phyloP scores from a whole-genome alignment of 176 grass and related monocot species.

The Luzula sylvatica region DNA sequence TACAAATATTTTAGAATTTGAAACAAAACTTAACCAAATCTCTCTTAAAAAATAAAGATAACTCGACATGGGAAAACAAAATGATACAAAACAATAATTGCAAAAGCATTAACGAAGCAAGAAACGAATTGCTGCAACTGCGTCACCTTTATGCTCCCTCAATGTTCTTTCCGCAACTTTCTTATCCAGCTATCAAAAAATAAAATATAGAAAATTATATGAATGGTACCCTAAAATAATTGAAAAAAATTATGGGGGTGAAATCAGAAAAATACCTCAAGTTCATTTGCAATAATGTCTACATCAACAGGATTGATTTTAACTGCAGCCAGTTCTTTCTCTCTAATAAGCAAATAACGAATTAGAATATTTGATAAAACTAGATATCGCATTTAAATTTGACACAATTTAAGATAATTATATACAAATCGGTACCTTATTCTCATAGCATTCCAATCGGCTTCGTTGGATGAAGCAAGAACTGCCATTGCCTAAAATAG shows the following conservation, averaged over 20 bases:
- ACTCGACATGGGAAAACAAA: background rate
- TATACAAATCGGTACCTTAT: slow-evolving; percentile 30
- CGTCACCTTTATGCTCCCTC: slow-evolving; percentile 85
- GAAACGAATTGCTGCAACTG: slow-evolving; percentile 64
- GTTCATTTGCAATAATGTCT: slow-evolving; percentile 82
- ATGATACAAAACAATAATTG: background rate
- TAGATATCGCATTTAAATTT: background rate
- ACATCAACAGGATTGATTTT: slow-evolving; percentile 89
- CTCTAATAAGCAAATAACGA: slow-evolving; percentile 28
- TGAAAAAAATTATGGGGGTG: background rate
- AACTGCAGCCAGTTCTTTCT: slow-evolving; percentile 93
- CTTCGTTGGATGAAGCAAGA: slow-evolving; percentile 91
- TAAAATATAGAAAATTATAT: background rate
- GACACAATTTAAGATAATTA: background rate
- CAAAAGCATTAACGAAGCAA: slow-evolving; percentile 34
- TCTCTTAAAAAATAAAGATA: no score
- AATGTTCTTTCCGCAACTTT: slow-evolving; percentile 89
- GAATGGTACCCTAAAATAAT: background rate
- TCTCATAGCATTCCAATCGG: slow-evolving; percentile 80
- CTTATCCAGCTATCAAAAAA: slow-evolving; percentile 74
- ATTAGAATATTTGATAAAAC: background rate
- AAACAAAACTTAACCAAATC: no score
- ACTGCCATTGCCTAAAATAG: slow-evolving; percentile 86
- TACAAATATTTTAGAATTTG: no score
- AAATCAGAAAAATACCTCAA: slow-evolving; percentile 45